These are phyloP conservation scores for Ajuga chamaepitys DNA, from an alignment of 257 asterid genomes.

Conservation along the genomic window DNA sequence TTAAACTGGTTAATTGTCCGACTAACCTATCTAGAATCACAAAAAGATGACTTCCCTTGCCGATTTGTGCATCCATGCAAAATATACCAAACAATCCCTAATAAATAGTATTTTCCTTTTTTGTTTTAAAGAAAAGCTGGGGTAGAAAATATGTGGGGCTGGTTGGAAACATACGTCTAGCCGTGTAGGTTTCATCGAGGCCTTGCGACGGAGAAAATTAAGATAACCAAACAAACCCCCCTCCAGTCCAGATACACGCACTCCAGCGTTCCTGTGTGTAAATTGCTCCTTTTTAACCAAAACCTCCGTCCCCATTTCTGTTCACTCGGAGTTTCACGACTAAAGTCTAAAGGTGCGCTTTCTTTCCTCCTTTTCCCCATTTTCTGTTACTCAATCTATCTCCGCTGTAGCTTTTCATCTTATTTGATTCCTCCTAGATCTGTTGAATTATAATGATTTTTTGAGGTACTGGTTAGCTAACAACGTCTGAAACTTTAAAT, in stretches of 20 bases:
- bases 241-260: constrained; percentile 3
- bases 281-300: constrained; percentile 1
- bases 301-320: neutral
- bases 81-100: too few species aligned
- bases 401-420: neutral
- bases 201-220: constrained; percentile 13
- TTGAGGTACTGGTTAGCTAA: too few species aligned
- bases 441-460: too few species aligned
- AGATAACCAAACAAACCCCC: neutral
- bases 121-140: too few species aligned
- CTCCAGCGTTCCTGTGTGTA: constrained; percentile 4
- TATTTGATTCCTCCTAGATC: neutral
- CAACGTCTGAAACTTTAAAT: too few species aligned
- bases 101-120: too few species aligned
- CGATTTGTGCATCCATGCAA: too few species aligned
- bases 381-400: neutral
- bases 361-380: neutral
- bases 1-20: too few species aligned
- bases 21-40: too few species aligned
- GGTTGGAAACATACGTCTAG: neutral
- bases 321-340: neutral
- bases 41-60: too few species aligned
- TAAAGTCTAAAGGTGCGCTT: neutral
- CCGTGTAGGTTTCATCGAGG: constrained; percentile 2
- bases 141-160: neutral